Base-by-base conservation (phyloP, 2,329 filamentous ascomycete genomes). In the Diplocarpon rosae region DNA sequence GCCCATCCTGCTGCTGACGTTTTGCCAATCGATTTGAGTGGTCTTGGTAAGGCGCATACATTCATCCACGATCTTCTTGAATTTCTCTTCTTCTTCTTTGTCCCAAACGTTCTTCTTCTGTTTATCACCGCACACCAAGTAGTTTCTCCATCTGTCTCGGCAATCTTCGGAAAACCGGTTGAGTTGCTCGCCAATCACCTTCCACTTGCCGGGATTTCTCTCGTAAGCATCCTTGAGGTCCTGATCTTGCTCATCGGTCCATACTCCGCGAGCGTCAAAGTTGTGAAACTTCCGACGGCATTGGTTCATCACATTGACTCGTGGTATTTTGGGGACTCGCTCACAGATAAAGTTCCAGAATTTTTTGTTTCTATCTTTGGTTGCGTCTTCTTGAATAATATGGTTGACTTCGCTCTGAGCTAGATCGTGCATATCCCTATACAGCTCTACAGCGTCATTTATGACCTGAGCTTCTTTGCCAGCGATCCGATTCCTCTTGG, bases 81-180 rank as follows among this genome's bases (percentile, higher is more conserved):
- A 43, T 12, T 35, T 41, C 7, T 50, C 43, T 55, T 83, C 78
- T 54, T 88, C 83, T 0, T 71, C 66, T 14, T 71, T 62, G 1
- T 66, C 68, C 83, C 84, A 88, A 1, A 64, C 61, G 29, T 73
- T 71, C 34, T 67, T 71, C 28, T 68, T 69, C 39, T 51, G 65
- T 0, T 67, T 69, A 5, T 72, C 67, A 15, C 73, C 73, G 43
- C 75, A 79, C 37, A 79, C 65, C 16, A 83, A 64, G 54, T 82
- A 78, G 54, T 85, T 83, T 32, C 78, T 71, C 67, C 80, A 85
- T 3, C 83, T 76, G 59, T 86, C 82, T 40, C 81, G 73, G 42
- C 80, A 70, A 57, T 86, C 81, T 48, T 78, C 73, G 0, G 74
- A 69, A 32, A 78, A 72, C 5, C 84, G 77, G 49, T 78, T 78